A percentile compares a stretch with the other conserved stretches of the same genome.
Conservation (phyloP, 208 protist species). For the Crithidia acanthocephali region DNA sequence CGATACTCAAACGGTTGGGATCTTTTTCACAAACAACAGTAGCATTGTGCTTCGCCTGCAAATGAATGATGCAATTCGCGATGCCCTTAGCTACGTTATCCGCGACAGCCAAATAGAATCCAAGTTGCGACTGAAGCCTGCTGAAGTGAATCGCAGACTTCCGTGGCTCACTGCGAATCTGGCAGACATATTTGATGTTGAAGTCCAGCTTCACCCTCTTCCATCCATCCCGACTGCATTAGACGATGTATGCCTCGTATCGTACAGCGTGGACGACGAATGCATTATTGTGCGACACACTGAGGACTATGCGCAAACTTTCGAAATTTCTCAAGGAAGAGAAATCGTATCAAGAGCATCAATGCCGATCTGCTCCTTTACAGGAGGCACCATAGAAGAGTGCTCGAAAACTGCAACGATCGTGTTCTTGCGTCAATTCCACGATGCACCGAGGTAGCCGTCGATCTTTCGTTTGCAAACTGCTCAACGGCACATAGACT, state of each 20-base stretch:
- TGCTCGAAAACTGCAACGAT: conserved; percentile 10
- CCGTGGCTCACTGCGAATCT: conserved; percentile 29
- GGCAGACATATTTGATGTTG: conserved; percentile 14
- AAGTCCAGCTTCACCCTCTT: conserved; percentile 36
- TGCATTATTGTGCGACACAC: conserved; percentile 19
- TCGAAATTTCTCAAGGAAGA: conserved; percentile 19
- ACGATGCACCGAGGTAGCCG: not conserved
- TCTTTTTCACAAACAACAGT: conserved; percentile 30
- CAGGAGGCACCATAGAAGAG: not conserved
- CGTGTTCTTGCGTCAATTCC: conserved; percentile 1
- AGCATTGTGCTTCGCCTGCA: conserved; percentile 32
- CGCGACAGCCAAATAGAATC: conserved; percentile 13
- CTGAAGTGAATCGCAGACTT: conserved; percentile 28
- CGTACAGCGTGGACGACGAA: conserved; percentile 19
- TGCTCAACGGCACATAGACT: no score
- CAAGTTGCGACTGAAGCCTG: conserved; percentile 17
- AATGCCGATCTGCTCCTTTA: conserved; percentile 20
- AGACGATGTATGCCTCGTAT: conserved; percentile 25
- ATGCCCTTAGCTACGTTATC: conserved; percentile 14
- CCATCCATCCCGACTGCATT: conserved; percentile 20
- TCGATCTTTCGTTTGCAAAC: no score
- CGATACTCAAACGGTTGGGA: conserved; percentile 22
- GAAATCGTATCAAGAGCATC: conserved; percentile 21
- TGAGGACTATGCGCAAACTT: conserved; percentile 20
- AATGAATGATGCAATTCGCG: conserved; percentile 17